Conservation (phyloP, 768 basidiomycete genomes). For the Galerina marginata region DNA sequence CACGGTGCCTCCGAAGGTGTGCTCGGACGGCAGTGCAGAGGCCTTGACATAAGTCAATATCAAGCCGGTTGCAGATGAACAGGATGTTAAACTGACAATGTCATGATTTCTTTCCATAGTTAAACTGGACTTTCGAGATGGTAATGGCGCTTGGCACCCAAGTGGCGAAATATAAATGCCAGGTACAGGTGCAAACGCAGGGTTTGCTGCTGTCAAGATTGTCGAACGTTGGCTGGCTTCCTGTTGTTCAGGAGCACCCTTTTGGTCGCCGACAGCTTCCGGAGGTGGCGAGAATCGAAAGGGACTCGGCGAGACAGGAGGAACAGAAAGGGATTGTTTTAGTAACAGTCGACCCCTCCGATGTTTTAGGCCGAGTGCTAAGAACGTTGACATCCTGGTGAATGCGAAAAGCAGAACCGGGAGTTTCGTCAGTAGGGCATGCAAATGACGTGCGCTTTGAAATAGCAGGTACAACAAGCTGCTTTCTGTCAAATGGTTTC, state of each 20-base stretch:
- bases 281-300: conserved; percentile 32
- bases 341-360: background rate
- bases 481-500: conserved; percentile 52
- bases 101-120: background rate
- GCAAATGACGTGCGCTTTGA: conserved; percentile 19
- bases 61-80: background rate
- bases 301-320: conserved; percentile 24
- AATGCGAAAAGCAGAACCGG: background rate
- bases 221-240: background rate
- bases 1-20: background rate
- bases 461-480: conserved; percentile 19
- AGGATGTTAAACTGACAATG: conserved; percentile 1
- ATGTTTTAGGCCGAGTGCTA: too few species aligned
- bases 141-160: conserved; percentile 8
- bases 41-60: background rate
- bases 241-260: background rate
- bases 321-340: background rate
- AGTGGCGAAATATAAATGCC: conserved; percentile 45
- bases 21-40: background rate
- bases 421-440: background rate
- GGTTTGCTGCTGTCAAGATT: background rate
- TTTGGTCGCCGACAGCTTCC: conserved; percentile 5
- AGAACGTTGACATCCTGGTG: background rate
- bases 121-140: background rate
- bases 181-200: conserved; percentile 40